Conservation (phyloP, 352 stramenopile species). For the Globisporangium paddicum region DNA sequence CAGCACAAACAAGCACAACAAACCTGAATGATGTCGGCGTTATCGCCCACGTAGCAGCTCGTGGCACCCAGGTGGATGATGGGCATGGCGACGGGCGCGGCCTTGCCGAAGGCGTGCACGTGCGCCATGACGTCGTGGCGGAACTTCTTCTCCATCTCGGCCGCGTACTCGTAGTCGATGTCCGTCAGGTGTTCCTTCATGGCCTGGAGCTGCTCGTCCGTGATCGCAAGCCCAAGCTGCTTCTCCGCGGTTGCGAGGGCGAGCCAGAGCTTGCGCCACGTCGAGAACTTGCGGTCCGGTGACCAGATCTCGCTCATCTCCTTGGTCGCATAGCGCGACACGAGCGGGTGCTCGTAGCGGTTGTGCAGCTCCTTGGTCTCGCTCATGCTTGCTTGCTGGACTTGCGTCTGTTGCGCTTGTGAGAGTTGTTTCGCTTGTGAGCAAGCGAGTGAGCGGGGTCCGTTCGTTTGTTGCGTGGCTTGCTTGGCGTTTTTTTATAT, state of each 20-base stretch:
- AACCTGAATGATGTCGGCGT: conserved; percentile 97
- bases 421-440: conserved; percentile 5
- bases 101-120: conserved; percentile 97
- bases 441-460: not conserved
- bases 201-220: conserved; percentile 95
- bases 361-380: conserved; percentile 41
- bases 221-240: conserved; percentile 97
- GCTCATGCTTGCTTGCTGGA: conserved; percentile 31
- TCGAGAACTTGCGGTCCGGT: conserved; percentile 98
- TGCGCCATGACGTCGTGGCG: conserved; percentile 99
- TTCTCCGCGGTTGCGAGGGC: conserved; percentile 96
- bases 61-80: conserved; percentile 99
- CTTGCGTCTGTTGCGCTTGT: too few relatives aligned
- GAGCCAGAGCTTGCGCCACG: conserved; percentile 98
- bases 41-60: conserved; percentile 98
- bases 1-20: not conserved
- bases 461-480: conserved; percentile 4
- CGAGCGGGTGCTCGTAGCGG: conserved; percentile 88
- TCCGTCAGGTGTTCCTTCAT: conserved; percentile 95
- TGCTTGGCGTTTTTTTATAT: too few relatives aligned
- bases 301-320: conserved; percentile 99
- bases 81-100: conserved; percentile 94
- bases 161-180: conserved; percentile 98
- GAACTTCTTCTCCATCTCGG: conserved; percentile 97
- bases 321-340: conserved; percentile 96